Conservation (phyloP, 371 early-diverging fungal genomes). For the Ordospora colligata region DNA sequence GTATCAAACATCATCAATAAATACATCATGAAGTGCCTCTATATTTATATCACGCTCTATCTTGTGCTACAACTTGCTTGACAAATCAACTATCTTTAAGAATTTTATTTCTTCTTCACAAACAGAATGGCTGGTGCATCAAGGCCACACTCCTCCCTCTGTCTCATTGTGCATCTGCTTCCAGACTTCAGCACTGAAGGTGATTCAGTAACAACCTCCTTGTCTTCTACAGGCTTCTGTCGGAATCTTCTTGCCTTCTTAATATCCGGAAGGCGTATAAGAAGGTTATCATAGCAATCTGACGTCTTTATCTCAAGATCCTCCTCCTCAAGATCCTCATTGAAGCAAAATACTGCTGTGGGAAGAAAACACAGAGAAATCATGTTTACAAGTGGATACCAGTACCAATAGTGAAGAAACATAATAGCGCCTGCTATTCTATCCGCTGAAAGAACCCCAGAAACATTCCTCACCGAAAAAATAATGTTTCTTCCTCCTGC, state of each 20-base stretch:
- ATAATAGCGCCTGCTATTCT: conserved; percentile 86
- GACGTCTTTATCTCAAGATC: neutral
- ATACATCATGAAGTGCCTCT: too few relatives aligned
- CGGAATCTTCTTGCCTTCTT: conserved; percentile 42
- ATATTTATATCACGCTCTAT: neutral
- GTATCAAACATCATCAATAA: too few relatives aligned
- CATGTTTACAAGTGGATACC: conserved; percentile 74
- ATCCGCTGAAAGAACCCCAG: conserved; percentile 76
- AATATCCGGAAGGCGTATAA: conserved; percentile 27
- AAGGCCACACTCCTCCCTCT: conserved; percentile 15
- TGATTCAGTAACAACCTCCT: conserved; percentile 12
- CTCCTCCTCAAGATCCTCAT: conserved; percentile 37
- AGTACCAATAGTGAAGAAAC: conserved; percentile 97
- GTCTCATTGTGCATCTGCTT: conserved; percentile 17
- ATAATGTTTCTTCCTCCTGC: conserved; percentile 82
- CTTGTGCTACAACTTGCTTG: neutral
- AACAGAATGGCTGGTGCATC: conserved; percentile 17
- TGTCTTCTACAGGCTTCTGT: neutral
- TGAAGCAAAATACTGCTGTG: conserved; percentile 36
- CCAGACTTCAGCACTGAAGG: neutral
- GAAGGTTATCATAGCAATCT: conserved; percentile 19
- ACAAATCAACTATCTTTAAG: neutral
- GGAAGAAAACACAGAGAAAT: conserved; percentile 46
- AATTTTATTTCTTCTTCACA: conserved; percentile 13
- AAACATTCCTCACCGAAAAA: conserved; percentile 74